Percentiles rank a stretch among this genome's conserved stretches.
These are phyloP conservation scores for Periconia sp. DNA, from an alignment of 2,329 filamentous ascomycete species.

Conservation along the genomic window DNA sequence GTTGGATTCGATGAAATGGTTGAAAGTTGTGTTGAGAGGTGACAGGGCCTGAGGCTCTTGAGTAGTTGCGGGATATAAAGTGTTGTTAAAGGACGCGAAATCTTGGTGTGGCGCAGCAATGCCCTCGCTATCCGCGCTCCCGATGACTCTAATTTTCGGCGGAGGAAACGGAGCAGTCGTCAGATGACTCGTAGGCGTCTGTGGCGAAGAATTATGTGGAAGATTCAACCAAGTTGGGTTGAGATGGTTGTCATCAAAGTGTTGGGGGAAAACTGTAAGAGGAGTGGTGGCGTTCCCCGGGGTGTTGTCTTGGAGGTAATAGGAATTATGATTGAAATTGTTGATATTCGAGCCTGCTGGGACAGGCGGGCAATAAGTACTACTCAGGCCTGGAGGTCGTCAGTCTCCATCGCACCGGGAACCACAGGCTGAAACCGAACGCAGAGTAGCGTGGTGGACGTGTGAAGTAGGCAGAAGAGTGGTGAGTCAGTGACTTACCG, in stretches of 20 bases:
- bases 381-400: conserved; percentile 22
- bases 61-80: conserved; percentile 27
- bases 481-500: conserved; percentile 33
- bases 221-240: conserved; percentile 30
- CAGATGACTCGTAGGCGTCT: conserved; percentile 37
- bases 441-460: background rate
- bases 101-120: conserved; percentile 37
- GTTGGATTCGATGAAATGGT: conserved; percentile 22
- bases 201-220: conserved; percentile 31
- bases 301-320: conserved; percentile 28
- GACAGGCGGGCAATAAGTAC: conserved; percentile 32
- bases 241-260: conserved; percentile 23
- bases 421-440: conserved; percentile 30
- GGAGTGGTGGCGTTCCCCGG: conserved; percentile 26
- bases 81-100: conserved; percentile 24
- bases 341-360: conserved; percentile 16
- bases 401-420: conserved; percentile 12
- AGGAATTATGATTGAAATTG: conserved; percentile 22
- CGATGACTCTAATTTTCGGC: conserved; percentile 37
- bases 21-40: conserved; percentile 3
- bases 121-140: conserved; percentile 20
- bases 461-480: conserved; percentile 12
- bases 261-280: conserved; percentile 33
- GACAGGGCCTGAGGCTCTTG: conserved; percentile 35
- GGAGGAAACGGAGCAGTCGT: conserved; percentile 14